A percentile compares a stretch with the other conserved stretches of the same genome.
Evolutionary conservation across 768 basidiomycete species (phyloP).

Genomic region (Lyophyllum shimeji): DNA sequence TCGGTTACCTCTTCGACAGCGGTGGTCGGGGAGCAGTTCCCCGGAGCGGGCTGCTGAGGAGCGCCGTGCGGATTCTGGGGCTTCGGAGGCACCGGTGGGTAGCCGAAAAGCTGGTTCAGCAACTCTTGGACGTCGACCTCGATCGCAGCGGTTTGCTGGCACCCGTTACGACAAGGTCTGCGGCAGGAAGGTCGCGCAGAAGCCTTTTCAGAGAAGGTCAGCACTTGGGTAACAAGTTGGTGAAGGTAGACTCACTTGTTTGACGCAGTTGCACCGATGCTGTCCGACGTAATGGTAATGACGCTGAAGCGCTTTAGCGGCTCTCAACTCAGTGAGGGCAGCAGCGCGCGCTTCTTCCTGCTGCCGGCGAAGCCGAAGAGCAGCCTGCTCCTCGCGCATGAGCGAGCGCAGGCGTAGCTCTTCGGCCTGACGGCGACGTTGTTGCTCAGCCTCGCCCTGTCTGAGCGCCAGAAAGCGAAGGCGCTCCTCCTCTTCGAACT

Average conservation of each 20-base stretch:
- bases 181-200: background rate
- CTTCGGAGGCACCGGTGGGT: background rate
- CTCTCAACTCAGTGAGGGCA: background rate
- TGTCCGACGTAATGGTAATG: background rate
- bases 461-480: constrained; percentile 3
- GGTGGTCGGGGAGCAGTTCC: background rate
- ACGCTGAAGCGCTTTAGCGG: background rate
- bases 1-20: background rate
- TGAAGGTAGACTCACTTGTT: constrained; percentile 1
- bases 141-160: background rate
- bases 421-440: constrained; percentile 8
- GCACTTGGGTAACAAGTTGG: background rate
- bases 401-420: background rate
- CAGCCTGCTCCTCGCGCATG: constrained; percentile 4
- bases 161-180: background rate
- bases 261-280: background rate
- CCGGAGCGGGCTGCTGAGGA: background rate
- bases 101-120: background rate
- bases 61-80: background rate
- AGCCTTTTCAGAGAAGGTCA: constrained; percentile 1
- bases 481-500: constrained; percentile 14
- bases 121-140: background rate
- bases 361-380: constrained; percentile 1
- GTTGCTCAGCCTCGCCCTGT: constrained; percentile 3
- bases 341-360: constrained; percentile 1